Evolutionary conservation across 2,329 filamentous ascomycete species (phyloP), one percentile per base, ranked within the genome.

Genomic region (Thielaviopsis punctulata): DNA sequence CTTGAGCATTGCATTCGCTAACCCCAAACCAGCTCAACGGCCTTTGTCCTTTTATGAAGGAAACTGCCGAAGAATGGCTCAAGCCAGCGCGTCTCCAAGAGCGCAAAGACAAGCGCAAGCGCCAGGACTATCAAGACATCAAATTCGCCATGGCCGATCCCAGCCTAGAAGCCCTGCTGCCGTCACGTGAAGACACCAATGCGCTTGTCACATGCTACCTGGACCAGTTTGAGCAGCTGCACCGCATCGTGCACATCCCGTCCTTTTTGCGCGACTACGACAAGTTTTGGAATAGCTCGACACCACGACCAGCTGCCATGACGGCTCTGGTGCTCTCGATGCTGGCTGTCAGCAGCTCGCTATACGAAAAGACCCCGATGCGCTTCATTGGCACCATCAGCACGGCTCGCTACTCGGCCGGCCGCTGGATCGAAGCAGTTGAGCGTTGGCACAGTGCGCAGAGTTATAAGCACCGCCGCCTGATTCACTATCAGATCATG

Each of bases 11-110:
- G n/a, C n/a, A n/a, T n/a, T n/a, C n/a, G 15, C 53, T 58, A 36
- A 58, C 51, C 30, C 27, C 21, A 9, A 53, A 10, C 24, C 49
- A 65, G 66, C 65, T 76, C 58, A 72, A 73, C 2, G 76, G 76
- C 2, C 66, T 80, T 45, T 74, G 70, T 45, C 72, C 74, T 13
- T 79, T 79, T 54, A 79, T 80, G 76, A 73, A 72, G 57, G 75
- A 79, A 64, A 79, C 75, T 1, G 75, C 76, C 9, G 73, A 78
- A 51, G 74, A 79, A 60, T 79, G 76, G 74, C 68, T 80, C 52
- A 69, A 72, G 49, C 76, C 76, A 7, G 70, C 79, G 45, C 74
- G 76, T 36, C 68, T 77, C 23, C 72, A 75, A 56, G 66, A 71
- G 43, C 67, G 68, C 57, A 78, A 79, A 63, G 75, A 79, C 58